Percentiles rank a stretch among this genome's conserved stretches.
phyloP scores from a whole-genome alignment of 1,284 basidiomycete genomes.

The Phellinidium pouzarii region DNA sequence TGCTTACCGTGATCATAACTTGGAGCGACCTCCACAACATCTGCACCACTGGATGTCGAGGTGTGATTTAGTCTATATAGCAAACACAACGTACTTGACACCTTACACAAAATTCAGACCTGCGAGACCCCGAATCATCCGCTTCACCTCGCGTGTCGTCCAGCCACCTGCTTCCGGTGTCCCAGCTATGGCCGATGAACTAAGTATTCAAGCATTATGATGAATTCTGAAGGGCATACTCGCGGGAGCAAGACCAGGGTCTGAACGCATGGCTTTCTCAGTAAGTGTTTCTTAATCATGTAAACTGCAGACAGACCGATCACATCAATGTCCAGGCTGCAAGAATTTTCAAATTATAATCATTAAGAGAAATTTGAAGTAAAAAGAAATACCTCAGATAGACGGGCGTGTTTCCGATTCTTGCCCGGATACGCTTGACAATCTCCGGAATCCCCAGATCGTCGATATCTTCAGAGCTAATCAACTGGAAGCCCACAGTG shows the following conservation, averaged over 20 bases:
- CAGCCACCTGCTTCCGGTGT: constrained; percentile 80
- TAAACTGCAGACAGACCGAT: constrained; percentile 38
- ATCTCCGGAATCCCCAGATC: constrained; percentile 59
- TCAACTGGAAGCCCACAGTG: constrained; percentile 60
- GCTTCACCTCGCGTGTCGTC: constrained; percentile 76
- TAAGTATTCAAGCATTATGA: neutral
- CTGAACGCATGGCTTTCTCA: constrained; percentile 29
- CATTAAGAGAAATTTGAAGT: neutral
- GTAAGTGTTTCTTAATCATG: neutral
- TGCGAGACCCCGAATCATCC: constrained; percentile 68
- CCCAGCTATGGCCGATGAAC: constrained; percentile 43
- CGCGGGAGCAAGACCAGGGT: constrained; percentile 73
- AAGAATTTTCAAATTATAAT: constrained; percentile 11
- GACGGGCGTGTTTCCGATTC: constrained; percentile 64
- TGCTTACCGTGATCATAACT: constrained; percentile 60
- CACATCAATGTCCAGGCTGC: constrained; percentile 71
- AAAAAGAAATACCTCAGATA: constrained; percentile 53
- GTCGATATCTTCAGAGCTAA: constrained; percentile 72
- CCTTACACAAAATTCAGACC: constrained; percentile 74
- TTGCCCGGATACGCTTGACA: constrained; percentile 51
- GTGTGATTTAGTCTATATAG: neutral
- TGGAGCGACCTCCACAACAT: constrained; percentile 77
- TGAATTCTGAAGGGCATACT: constrained; percentile 33
- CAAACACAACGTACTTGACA: neutral
- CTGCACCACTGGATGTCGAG: constrained; percentile 45